Conservation (phyloP, 176 grass and related monocot genomes). For the barley (Hordeum vulgare) region MorexV3_pseudomolecules_assembly NC_058520.1:500900338-500900837, state of each 20-base stretch:
- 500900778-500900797: background rate
- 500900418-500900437: background rate
- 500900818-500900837: background rate
- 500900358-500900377: background rate
- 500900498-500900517: background rate
- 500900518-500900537: background rate
- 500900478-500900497: background rate
- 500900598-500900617: background rate
- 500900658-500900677: background rate
- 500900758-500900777: background rate
- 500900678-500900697: background rate
- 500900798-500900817: background rate
- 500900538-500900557: background rate
- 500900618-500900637: background rate
- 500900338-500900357: background rate
- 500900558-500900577: background rate
- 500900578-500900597: background rate
- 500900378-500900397: background rate
- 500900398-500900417: background rate
- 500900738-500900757: background rate
- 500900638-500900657: conserved; percentile 12
- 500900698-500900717: background rate
- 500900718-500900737: conserved; percentile 22
- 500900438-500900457: too few species aligned
- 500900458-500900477: background rate